Evolutionary conservation across 2,329 filamentous ascomycete species (phyloP), one percentile per base, ranked within the genome.

Genomic region (Talaromyces sp.): DNA sequence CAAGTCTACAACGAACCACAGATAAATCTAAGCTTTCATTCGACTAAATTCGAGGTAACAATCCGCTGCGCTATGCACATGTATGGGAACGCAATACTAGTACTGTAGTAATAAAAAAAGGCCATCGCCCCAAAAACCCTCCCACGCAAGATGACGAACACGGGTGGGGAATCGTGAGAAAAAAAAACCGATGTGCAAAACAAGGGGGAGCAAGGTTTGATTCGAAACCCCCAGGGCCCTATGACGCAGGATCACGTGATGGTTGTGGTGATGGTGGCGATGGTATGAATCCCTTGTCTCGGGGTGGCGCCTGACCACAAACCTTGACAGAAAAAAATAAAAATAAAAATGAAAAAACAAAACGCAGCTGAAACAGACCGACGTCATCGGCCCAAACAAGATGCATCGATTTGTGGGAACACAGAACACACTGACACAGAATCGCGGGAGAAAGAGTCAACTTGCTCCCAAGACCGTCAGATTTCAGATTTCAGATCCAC

Each of bases 61-160:
- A 61, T 61, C 59, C 59, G 59, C 59, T 61, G 55, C 59, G 59
- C 59, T 61, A 61, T 61, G 59, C 59, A 61, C 56, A 58, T 58
- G 59, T 56, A 56, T 56, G 58, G 55, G 56, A 52, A 56, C 55
- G 52, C 58, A 56, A 51, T 27, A 59, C 27, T 27, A 27, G 26
- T 27, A 53, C 41, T 21, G 21, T n/a, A n/a, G n/a, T n/a, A n/a
- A n/a, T n/a, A n/a, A n/a, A 24, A 46, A 19, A 46, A 24, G 43
- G 43, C 14, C 19, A 46, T 46, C 21, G 9, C 19, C 43, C 43
- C 19, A 27, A 27, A 26, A 60, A 60, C 59, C n/a, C n/a, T 60
- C 55, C 58, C 55, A 17, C 53, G 55, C 54, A 57, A 49, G 54
- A 60, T 54, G 58, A 55, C 53, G 5, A 46, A 24, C 9, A 24